Evolutionary conservation across 2,329 filamentous ascomycete species (phyloP), one percentile per base, ranked within the genome.

Genomic region (Fusarium musae): DNA sequence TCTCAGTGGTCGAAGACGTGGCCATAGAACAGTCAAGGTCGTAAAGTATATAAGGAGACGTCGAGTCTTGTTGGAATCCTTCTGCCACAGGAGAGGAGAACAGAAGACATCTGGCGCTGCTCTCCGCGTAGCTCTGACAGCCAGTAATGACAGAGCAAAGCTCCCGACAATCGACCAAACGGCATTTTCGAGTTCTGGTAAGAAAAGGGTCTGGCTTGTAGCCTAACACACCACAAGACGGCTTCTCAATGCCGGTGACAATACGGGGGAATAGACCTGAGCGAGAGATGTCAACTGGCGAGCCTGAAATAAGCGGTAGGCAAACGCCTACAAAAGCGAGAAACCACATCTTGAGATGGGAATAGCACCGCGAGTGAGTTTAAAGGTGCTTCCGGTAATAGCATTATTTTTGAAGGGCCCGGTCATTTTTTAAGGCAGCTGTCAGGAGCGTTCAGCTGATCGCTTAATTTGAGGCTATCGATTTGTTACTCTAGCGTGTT

Each of bases 21-120:
- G 19, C 1, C 0, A 5, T 21, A 16, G 26, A 47, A 2, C 9
- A 47, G 1, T 15, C 9, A 30, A 47, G 19, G 16, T 30, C 19
- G 0, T 47, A 30, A 5, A 15, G 11, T 10, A 19, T 47, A 15
- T 10, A 47, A 15, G 9, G 26, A 47, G 44, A 30, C 6, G 19
- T 16, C 5, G 19, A 21, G 44, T 30, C 44, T 11, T 16, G 44
- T 47, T 47, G 44, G 26, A 7, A 10, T 7, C 44, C 26, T 30
- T 47, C 44, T 5, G 26, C 19, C 12, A 11, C 12, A 21, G 44
- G 5, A 9, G 44, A 28, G 10, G 44, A 30, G 19, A 21, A 47
- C 9, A 47, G 26, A 28, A 47, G 44, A 47, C 19, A 47, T 30
- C 9, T 47, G 19, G 26, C 44, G 12, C 5, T 47, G 12, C 26